These are phyloP conservation scores for Lecanicillium sp. DNA, from an alignment of 2,329 filamentous ascomycete species.

Conservation along the genomic window DNA sequence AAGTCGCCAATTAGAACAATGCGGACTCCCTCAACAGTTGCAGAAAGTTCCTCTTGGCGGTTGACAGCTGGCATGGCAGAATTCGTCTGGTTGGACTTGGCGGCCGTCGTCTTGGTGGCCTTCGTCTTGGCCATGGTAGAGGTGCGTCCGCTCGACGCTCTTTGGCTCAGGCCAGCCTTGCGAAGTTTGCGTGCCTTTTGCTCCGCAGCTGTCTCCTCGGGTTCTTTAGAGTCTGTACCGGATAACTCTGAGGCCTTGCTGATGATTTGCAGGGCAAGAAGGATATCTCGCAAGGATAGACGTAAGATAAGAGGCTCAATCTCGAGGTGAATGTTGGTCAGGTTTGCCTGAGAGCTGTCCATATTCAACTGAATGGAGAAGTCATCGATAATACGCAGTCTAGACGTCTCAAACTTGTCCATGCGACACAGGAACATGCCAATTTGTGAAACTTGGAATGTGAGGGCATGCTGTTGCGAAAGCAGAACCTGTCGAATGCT, in stretches of 20 bases:
- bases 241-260: slow-evolving; percentile 86
- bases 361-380: slow-evolving; percentile 89
- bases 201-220: slow-evolving; percentile 36
- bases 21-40: slow-evolving; percentile 79
- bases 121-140: slow-evolving; percentile 44
- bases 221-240: slow-evolving; percentile 48
- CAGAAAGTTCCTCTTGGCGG: slow-evolving; percentile 70
- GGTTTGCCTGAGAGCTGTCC: slow-evolving; percentile 58
- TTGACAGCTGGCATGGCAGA: slow-evolving; percentile 17
- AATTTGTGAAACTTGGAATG: slow-evolving; percentile 85
- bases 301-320: slow-evolving; percentile 88
- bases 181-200: slow-evolving; percentile 51
- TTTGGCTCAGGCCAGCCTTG: slow-evolving; percentile 44
- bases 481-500: slow-evolving; percentile 90
- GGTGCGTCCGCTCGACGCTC: slow-evolving; percentile 52
- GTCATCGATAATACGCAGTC: slow-evolving; percentile 89
- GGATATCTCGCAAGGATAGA: slow-evolving; percentile 86
- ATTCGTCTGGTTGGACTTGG: neutral
- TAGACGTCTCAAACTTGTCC: slow-evolving; percentile 90
- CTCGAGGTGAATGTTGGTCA: slow-evolving; percentile 77
- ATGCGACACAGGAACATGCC: slow-evolving; percentile 99
- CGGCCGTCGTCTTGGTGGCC: slow-evolving; percentile 19
- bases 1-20: slow-evolving; percentile 92
- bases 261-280: slow-evolving; percentile 88
- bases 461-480: slow-evolving; percentile 89